Percentiles rank a stretch among this genome's conserved stretches.
Conservation (phyloP, 1,284 basidiomycete genomes). For the Ustilago nuda region DNA sequence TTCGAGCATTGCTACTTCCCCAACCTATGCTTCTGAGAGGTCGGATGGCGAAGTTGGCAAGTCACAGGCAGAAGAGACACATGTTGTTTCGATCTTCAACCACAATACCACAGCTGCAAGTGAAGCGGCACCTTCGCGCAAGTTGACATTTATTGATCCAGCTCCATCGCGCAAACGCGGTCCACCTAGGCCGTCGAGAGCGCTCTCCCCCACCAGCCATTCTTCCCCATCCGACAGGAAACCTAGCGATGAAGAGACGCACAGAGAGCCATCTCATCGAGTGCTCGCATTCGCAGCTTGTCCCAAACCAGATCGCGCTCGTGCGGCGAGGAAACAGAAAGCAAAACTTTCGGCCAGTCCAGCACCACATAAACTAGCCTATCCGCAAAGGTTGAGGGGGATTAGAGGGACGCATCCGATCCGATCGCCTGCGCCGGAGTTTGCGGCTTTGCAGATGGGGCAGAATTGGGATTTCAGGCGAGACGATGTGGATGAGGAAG, state of each 20-base stretch:
- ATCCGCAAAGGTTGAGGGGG: slow-evolving; percentile 34
- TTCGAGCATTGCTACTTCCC: slow-evolving; percentile 40
- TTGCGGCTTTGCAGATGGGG: background rate
- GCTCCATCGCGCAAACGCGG: slow-evolving; percentile 22
- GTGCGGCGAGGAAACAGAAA: slow-evolving; percentile 12
- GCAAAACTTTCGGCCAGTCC: slow-evolving; percentile 45
- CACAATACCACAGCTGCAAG: background rate
- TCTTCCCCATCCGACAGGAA: background rate
- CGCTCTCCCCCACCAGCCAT: slow-evolving; percentile 2
- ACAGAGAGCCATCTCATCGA: slow-evolving; percentile 12
- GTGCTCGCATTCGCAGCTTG: slow-evolving; percentile 40
- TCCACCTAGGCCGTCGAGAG: background rate
- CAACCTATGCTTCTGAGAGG: slow-evolving; percentile 19
- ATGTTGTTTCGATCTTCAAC: slow-evolving; percentile 20
- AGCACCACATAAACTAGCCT: slow-evolving; percentile 41
- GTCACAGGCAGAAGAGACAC: background rate
- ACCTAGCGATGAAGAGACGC: slow-evolving; percentile 9
- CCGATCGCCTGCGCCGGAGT: slow-evolving; percentile 41
- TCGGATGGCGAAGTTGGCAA: slow-evolving; percentile 5
- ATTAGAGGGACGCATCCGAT: slow-evolving; percentile 42
- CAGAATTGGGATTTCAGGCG: slow-evolving; percentile 10
- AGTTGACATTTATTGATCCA: slow-evolving; percentile 32
- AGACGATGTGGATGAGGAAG: slow-evolving; percentile 19
- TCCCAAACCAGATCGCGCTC: slow-evolving; percentile 38
- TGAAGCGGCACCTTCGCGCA: slow-evolving; percentile 12